Conservation (phyloP, 495 filamentous ascomycete genomes). For the Aspergillus hancockii region DNA sequence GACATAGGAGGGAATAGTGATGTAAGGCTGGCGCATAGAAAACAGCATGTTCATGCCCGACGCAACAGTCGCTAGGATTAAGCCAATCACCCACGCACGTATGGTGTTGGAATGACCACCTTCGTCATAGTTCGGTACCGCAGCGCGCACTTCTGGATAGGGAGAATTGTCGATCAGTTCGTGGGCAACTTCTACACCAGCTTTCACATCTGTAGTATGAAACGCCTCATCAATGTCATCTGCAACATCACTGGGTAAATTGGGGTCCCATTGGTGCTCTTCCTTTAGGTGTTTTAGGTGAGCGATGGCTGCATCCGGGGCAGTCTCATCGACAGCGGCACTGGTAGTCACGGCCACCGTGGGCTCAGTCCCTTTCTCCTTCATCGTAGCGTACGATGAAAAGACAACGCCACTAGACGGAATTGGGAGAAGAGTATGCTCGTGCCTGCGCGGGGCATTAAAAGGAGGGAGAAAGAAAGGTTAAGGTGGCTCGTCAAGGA, state of each 20-base stretch:
- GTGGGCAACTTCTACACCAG: conserved; percentile 54
- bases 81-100: conserved; percentile 71
- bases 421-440: not conserved
- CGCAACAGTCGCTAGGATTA: conserved; percentile 65
- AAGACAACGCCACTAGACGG: not conserved
- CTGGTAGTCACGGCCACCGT: conserved; percentile 24
- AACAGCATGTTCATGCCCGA: conserved; percentile 72
- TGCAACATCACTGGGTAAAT: conserved; percentile 62
- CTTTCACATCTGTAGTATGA: conserved; percentile 52
- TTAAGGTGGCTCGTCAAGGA: not conserved
- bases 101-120: conserved; percentile 67
- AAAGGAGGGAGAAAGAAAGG: conserved; percentile 7
- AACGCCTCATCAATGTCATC: conserved; percentile 62
- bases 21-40: conserved; percentile 64
- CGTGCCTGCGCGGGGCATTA: not conserved
- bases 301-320: conserved; percentile 45
- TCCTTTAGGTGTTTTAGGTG: conserved; percentile 51
- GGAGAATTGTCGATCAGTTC: conserved; percentile 67
- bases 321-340: conserved; percentile 33
- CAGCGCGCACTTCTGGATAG: conserved; percentile 61
- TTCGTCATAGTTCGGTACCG: conserved; percentile 58
- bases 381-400: conserved; percentile 21
- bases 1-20: conserved; percentile 66
- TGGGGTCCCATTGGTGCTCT: conserved; percentile 69
- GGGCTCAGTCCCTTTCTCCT: conserved; percentile 32